These are phyloP conservation scores for Lactarius sanguifluus DNA, from an alignment of 768 basidiomycete species.

Conservation along the genomic window DNA sequence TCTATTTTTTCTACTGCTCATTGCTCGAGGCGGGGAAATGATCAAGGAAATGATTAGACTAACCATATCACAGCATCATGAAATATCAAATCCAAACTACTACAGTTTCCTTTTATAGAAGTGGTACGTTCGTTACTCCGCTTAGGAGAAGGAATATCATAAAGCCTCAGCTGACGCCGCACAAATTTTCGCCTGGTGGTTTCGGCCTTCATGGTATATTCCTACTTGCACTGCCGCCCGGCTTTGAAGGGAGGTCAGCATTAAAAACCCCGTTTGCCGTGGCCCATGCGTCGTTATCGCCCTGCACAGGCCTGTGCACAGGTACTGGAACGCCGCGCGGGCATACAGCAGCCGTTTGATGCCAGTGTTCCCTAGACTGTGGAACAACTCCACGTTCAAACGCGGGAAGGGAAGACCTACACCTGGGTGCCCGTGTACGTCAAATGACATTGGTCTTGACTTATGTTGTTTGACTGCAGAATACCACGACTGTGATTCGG, in stretches of 20 bases:
- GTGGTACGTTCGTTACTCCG: background rate
- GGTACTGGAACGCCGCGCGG: background rate
- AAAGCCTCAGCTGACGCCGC: background rate
- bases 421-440: constrained; percentile 19
- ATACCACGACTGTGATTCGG: constrained; percentile 6
- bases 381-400: background rate
- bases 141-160: background rate
- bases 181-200: background rate
- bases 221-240: background rate
- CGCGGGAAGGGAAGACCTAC: constrained; percentile 5
- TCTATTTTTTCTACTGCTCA: constrained; percentile 7
- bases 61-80: constrained; percentile 1
- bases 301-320: constrained; percentile 10
- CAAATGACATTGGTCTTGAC: constrained; percentile 9
- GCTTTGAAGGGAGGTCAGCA: background rate
- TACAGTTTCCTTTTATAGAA: constrained; percentile 23
- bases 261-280: constrained; percentile 17
- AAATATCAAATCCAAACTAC: constrained; percentile 1
- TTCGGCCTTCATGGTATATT: constrained; percentile 1
- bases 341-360: constrained; percentile 6
- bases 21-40: constrained; percentile 6
- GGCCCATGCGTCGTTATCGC: constrained; percentile 18
- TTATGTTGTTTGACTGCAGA: background rate
- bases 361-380: constrained; percentile 5
- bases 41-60: constrained; percentile 17